A percentile compares a stretch with the other conserved stretches of the same genome.
phyloP scores from a whole-genome alignment of 371 early-diverging fungal genomes.

The Dichotomocladium elegans region DNA sequence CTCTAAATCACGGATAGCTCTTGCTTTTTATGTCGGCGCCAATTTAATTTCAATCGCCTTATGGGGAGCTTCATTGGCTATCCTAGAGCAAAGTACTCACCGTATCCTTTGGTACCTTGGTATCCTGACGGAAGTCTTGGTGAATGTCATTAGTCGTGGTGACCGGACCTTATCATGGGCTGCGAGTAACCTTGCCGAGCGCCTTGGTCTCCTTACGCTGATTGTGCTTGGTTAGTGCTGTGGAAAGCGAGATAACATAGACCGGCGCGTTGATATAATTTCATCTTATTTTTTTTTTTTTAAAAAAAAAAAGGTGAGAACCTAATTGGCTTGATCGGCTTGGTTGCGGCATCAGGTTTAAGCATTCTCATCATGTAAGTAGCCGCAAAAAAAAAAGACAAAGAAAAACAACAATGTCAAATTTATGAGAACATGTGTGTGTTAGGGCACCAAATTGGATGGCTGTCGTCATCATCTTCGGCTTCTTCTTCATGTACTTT shows the following conservation, averaged over 20 bases:
- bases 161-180: constrained; percentile 55
- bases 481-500: constrained; percentile 53
- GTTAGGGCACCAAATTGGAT: constrained; percentile 46
- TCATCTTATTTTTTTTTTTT: too few species aligned
- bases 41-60: constrained; percentile 50
- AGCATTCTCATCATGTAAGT: constrained; percentile 30
- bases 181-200: constrained; percentile 57
- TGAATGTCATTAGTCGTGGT: constrained; percentile 44
- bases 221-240: constrained; percentile 47
- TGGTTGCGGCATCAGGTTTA: constrained; percentile 35
- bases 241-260: too few species aligned
- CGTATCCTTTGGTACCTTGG: constrained; percentile 52
- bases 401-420: not conserved
- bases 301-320: constrained; percentile 31
- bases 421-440: not conserved
- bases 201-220: constrained; percentile 51
- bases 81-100: constrained; percentile 37
- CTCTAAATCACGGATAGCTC: constrained; percentile 36
- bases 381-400: not conserved
- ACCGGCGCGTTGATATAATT: too few species aligned
- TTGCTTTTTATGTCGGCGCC: constrained; percentile 39
- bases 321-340: constrained; percentile 38
- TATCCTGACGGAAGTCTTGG: constrained; percentile 44
- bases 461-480: constrained; percentile 49
- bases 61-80: constrained; percentile 45